phyloP scores from a whole-genome alignment of 352 stramenopile species.

The Thalassiosira mediterranea region DNA sequence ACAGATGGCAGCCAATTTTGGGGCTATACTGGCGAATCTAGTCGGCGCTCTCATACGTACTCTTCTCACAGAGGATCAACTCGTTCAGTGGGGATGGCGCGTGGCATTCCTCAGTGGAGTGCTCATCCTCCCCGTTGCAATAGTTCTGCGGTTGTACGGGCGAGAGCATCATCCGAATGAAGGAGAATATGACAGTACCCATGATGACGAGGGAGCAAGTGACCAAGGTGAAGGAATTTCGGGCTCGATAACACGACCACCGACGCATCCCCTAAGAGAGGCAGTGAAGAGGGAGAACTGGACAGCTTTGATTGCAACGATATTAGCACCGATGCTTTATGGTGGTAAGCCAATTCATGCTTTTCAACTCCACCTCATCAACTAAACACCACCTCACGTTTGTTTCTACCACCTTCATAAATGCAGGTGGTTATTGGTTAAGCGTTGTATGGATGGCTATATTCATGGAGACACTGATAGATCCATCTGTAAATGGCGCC shows the following conservation, averaged over 20 bases:
- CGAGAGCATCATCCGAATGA: conserved; percentile 45
- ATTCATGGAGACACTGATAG: conserved; percentile 68
- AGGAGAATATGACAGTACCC: conserved; percentile 29
- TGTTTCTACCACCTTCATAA: conserved; percentile 35
- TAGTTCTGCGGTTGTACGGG: conserved; percentile 41
- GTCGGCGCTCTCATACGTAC: conserved; percentile 58
- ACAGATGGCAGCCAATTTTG: conserved; percentile 61
- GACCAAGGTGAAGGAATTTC: neutral
- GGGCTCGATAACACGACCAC: too few relatives aligned
- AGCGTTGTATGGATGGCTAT: conserved; percentile 71
- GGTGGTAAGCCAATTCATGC: conserved; percentile 9
- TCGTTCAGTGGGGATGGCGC: conserved; percentile 71
- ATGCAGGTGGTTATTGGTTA: conserved; percentile 58
- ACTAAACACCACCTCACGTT: neutral
- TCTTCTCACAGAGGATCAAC: conserved; percentile 57
- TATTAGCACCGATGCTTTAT: conserved; percentile 65
- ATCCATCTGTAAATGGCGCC: conserved; percentile 57
- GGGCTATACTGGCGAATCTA: conserved; percentile 68
- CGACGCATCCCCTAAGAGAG: conserved; percentile 56
- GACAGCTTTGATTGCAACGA: conserved; percentile 47
- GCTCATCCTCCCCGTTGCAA: conserved; percentile 48
- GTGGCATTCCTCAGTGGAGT: conserved; percentile 77
- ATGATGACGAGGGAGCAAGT: neutral
- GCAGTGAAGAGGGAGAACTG: conserved; percentile 59
- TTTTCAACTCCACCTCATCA: neutral